phyloP scores from a whole-genome alignment of 1,284 basidiomycete genomes.

The Microbotryomycetes sp. region DNA sequence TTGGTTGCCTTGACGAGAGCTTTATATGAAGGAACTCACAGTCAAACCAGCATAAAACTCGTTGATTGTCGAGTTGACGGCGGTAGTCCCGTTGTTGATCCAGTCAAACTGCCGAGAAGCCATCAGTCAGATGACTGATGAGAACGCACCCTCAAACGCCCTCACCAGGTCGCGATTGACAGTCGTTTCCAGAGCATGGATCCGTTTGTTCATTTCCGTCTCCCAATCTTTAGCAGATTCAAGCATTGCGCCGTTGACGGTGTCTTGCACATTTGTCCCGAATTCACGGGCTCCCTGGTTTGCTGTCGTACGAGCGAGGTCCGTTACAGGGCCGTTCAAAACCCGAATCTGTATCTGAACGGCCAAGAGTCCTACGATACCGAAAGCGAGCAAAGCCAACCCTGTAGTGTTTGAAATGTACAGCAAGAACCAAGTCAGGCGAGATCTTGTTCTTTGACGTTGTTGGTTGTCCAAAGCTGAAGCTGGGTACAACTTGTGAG shows the following conservation, averaged over 20 bases:
- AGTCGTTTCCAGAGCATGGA: conserved; percentile 59
- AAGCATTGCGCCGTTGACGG: conserved; percentile 70
- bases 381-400: conserved; percentile 79
- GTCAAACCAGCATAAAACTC: conserved; percentile 46
- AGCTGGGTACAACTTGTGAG: background rate
- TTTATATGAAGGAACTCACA: too few species aligned
- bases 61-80: conserved; percentile 59
- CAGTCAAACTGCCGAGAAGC: conserved; percentile 59
- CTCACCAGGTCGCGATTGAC: conserved; percentile 66
- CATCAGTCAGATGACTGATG: background rate
- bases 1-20: too few species aligned
- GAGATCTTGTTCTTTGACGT: conserved; percentile 52
- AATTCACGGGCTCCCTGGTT: conserved; percentile 49
- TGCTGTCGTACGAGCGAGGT: conserved; percentile 11
- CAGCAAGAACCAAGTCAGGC: conserved; percentile 71
- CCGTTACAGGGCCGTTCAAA: conserved; percentile 32
- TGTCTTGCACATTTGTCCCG: conserved; percentile 60
- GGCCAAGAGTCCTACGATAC: conserved; percentile 80
- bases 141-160: background rate
- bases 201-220: conserved; percentile 60
- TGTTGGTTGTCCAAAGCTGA: conserved; percentile 31
- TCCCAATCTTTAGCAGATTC: conserved; percentile 73
- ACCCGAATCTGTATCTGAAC: conserved; percentile 74
- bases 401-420: conserved; percentile 87
- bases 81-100: conserved; percentile 84